Evolutionary conservation across 257 asterid species (phyloP).

Genomic region (Solanum dulcamara): DNA sequence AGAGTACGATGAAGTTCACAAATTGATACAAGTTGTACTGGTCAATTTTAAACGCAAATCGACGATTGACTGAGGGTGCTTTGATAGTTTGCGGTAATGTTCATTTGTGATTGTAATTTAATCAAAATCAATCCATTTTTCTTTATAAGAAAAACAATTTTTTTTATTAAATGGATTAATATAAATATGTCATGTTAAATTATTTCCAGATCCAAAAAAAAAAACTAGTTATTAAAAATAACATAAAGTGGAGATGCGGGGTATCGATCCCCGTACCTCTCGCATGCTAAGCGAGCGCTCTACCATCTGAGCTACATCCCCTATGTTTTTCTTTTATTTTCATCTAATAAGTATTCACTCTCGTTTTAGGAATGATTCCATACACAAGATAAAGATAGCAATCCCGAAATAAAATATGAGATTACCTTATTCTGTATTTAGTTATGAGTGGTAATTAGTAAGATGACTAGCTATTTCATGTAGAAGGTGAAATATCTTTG

Average conservation of each 20-base stretch:
- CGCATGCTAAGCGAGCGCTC: conserved; percentile 46
- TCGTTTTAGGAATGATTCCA: too few relatives aligned
- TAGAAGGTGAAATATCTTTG: too few relatives aligned
- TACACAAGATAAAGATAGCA: too few relatives aligned
- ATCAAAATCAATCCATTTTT: background rate
- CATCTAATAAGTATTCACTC: too few relatives aligned
- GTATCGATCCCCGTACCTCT: conserved; percentile 36
- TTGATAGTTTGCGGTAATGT: accelerated
- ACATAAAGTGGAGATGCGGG: conserved; percentile 19
- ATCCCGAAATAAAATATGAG: too few relatives aligned
- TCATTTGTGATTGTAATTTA: background rate
- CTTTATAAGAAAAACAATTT: background rate
- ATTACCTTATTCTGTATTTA: background rate
- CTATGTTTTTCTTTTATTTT: too few relatives aligned
- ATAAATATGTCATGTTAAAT: too few relatives aligned
- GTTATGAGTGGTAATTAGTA: too few relatives aligned
- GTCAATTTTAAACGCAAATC: background rate
- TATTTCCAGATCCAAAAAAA: too few relatives aligned
- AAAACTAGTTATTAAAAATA: too few relatives aligned
- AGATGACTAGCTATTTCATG: too few relatives aligned
- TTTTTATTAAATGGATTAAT: background rate
- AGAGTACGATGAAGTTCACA: background rate
- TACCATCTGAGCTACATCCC: conserved; percentile 62
- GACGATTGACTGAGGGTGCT: background rate
- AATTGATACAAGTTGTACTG: accelerated